Evolutionary conservation across 2,329 filamentous ascomycete species (phyloP), one percentile per base, ranked within the genome.

Genomic region (Monosporascus sp.): DNA sequence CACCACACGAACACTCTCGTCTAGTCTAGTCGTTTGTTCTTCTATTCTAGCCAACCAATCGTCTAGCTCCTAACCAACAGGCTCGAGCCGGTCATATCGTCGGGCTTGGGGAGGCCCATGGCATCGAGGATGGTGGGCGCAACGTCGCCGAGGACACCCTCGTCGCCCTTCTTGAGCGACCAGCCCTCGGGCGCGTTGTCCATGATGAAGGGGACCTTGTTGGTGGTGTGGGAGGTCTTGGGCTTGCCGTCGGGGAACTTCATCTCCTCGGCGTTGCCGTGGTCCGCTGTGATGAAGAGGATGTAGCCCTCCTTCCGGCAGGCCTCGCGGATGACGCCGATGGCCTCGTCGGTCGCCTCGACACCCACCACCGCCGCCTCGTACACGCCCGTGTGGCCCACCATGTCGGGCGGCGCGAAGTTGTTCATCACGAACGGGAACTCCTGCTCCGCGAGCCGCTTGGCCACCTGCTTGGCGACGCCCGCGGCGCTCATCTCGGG

Each of bases 401-500:
- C 94, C 94, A 99, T 99, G 77, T 99, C 94, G 18, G 94, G 94
- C 43, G 94, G 94, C 43, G 94, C 94, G 74, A 99, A 97, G 85
- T 99, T 99, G 86, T 97, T 97, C 94, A 99, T 99, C 73, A 99
- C 80, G 69, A 99, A 97, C 68, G 94, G 91, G 75, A 92, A 97
- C 69, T 89, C 85, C 68, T 87, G 84, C 72, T 95, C 90, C 26
- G 73, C 82, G 61, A 99, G 87, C 55, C 92, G 86, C 80, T 97
- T 94, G 72, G 78, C 84, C 55, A 96, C 88, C 78, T 96, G 93
- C 67, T 95, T 82, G 49, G 90, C 94, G 15, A 99, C 94, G 45
- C 81, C 88, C 63, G 87, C 89, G 61, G 92, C 93, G 66, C 90
- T 96, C 94, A 99, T 99, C 75, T 93, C 90, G 46, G 94, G 94